Conservation (phyloP, 495 filamentous ascomycete genomes). For the Xylaria curta region DNA sequence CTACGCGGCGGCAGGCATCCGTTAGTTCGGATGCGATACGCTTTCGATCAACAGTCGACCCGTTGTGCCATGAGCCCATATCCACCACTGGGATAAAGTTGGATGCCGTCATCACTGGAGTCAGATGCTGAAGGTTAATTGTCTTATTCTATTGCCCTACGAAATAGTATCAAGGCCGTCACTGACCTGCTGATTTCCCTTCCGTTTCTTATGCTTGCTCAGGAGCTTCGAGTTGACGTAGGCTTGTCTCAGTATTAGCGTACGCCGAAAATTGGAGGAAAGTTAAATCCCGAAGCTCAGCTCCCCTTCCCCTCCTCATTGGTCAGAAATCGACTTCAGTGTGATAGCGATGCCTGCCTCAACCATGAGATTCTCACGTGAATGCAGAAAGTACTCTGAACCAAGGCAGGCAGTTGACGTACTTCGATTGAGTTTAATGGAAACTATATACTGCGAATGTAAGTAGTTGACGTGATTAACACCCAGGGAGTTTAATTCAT, state of each 20-base stretch:
- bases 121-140: not conserved
- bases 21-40: constrained; percentile 56
- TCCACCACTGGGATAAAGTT: constrained; percentile 61
- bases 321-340: not conserved
- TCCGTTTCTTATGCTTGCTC: not conserved
- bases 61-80: constrained; percentile 48
- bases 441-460: not conserved
- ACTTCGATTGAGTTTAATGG: not conserved
- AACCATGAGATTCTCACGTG: not conserved
- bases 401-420: not conserved
- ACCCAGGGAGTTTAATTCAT: not conserved
- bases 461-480: not conserved
- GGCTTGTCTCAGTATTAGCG: not conserved
- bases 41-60: constrained; percentile 43
- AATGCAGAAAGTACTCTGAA: not conserved
- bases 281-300: not conserved
- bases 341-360: not conserved
- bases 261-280: not conserved
- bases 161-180: not conserved
- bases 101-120: not conserved
- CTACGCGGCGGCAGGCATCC: constrained; percentile 61
- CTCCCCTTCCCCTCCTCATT: constrained; percentile 2
- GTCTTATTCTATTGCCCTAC: not conserved
- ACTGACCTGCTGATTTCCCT: not conserved
- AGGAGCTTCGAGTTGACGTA: not conserved